A percentile compares a stretch with the other conserved stretches of the same genome.
Evolutionary conservation across 345 rosid genomes (phyloP).

Genomic region (Zanthoxylum bungeanum): DNA sequence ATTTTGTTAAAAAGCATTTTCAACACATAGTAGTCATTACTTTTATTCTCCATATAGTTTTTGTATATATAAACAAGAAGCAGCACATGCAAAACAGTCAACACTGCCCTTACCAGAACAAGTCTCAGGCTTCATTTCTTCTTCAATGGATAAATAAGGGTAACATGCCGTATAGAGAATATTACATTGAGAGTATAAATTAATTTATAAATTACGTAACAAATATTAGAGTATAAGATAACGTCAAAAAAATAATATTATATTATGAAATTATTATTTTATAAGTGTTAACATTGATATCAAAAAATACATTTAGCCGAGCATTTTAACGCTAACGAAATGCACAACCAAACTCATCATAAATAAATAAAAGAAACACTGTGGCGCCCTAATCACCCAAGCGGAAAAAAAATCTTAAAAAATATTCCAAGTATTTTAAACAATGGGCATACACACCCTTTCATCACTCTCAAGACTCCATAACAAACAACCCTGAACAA

Average conservation of each 20-base stretch:
- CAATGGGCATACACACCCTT: background rate
- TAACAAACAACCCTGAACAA: background rate
- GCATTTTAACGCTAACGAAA: too few relatives aligned
- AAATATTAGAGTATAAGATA: too few relatives aligned
- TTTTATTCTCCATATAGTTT: too few relatives aligned
- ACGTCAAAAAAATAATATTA: too few relatives aligned
- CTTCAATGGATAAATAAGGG: conserved; percentile 14
- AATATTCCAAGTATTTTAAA: conserved; percentile 7
- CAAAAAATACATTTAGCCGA: too few relatives aligned
- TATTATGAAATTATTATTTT: too few relatives aligned
- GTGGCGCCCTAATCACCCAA: conserved; percentile 38
- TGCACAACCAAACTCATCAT: background rate
- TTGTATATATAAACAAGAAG: background rate
- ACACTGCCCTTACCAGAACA: conserved; percentile 22
- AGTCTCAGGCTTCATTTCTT: conserved; percentile 23
- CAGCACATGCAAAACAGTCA: conserved; percentile 16
- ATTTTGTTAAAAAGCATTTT: too few relatives aligned
- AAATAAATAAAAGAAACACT: background rate
- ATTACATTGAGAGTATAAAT: too few relatives aligned
- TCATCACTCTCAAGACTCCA: background rate
- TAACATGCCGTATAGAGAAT: conserved; percentile 21
- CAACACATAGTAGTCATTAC: too few relatives aligned
- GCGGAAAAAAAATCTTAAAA: background rate
- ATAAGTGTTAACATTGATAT: too few relatives aligned
- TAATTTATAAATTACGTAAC: too few relatives aligned